These are phyloP conservation scores for Bretschneidera sinensis DNA, from an alignment of 345 rosid genomes.

Conservation along the genomic window DNA sequence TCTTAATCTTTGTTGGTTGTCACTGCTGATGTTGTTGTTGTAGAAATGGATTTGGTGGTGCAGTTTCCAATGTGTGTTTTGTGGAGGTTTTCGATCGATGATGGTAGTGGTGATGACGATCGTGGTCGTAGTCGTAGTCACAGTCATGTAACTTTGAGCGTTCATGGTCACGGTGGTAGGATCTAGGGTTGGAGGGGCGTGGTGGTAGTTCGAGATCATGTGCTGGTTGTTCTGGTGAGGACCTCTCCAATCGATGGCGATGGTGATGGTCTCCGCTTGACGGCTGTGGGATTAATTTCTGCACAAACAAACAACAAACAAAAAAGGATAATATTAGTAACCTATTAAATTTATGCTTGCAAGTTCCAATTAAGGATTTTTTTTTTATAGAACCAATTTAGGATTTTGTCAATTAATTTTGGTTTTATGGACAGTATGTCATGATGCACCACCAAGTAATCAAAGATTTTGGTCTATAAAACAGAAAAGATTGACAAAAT, in stretches of 20 bases:
- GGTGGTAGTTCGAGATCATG: constrained; percentile 43
- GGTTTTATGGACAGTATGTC: no score
- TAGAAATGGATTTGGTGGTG: constrained; percentile 23
- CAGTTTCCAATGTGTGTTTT: constrained; percentile 24
- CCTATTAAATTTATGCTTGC: no score
- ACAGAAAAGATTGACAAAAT: no score
- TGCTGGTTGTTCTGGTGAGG: constrained; percentile 38
- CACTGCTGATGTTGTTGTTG: constrained; percentile 21
- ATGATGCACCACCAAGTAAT: no score
- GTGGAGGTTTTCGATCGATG: constrained; percentile 35
- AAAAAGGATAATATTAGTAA: background rate
- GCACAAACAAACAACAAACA: constrained; percentile 9
- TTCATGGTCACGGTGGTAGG: constrained; percentile 37
- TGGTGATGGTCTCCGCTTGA: constrained; percentile 36
- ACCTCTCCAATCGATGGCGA: constrained; percentile 46
- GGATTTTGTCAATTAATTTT: no score
- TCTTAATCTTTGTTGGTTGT: constrained; percentile 34
- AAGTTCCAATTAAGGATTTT: no score
- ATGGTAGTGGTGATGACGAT: constrained; percentile 31
- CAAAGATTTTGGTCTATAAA: no score
- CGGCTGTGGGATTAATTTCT: constrained; percentile 39
- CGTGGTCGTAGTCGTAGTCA: constrained; percentile 17
- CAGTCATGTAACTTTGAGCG: constrained; percentile 28
- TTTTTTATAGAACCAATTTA: no score
- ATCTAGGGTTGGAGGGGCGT: constrained; percentile 57